Conservation (phyloP, 805 yeast species). For the Myxozyma mucilagina region DNA sequence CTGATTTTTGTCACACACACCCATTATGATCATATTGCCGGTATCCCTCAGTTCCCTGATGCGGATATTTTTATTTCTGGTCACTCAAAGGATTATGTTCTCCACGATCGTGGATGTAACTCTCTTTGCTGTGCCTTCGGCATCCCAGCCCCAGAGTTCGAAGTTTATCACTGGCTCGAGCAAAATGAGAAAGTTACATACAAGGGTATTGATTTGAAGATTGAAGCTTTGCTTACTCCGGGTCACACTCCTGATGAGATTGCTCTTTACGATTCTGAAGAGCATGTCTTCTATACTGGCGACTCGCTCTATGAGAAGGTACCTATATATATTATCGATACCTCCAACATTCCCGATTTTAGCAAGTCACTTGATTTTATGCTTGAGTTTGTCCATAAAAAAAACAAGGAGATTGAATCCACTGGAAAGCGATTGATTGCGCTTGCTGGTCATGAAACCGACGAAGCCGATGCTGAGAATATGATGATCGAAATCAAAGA, state of each 20-base stretch:
- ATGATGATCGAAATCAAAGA: slow-evolving; percentile 18
- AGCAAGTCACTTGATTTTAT: slow-evolving; percentile 16
- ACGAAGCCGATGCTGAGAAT: slow-evolving; percentile 20
- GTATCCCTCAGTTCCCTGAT: slow-evolving; percentile 22
- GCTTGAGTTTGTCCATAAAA: slow-evolving; percentile 16
- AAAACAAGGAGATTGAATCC: slow-evolving; percentile 15
- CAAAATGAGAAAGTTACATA: slow-evolving; percentile 23
- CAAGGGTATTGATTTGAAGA: slow-evolving; percentile 22
- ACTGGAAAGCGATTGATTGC: slow-evolving; percentile 19
- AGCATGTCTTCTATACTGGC: slow-evolving; percentile 25
- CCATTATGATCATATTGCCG: slow-evolving; percentile 30
- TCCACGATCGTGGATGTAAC: slow-evolving; percentile 28
- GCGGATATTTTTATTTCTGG: slow-evolving; percentile 27
- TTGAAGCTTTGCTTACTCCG: slow-evolving; percentile 25
- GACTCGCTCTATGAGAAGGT: slow-evolving; percentile 25
- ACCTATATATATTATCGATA: slow-evolving; percentile 28
- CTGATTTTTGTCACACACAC: slow-evolving; percentile 28
- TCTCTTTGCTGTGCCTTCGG: slow-evolving; percentile 29
- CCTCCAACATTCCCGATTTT: slow-evolving; percentile 26
- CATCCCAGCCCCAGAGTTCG: slow-evolving; percentile 27
- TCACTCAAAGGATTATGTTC: slow-evolving; percentile 23
- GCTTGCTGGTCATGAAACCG: slow-evolving; percentile 29
- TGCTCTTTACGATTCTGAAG: slow-evolving; percentile 29
- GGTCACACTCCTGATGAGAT: slow-evolving; percentile 31
- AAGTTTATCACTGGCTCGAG: slow-evolving; percentile 27